phyloP scores from a whole-genome alignment of 345 rosid species.

The Conringia planisiliqua region DNA sequence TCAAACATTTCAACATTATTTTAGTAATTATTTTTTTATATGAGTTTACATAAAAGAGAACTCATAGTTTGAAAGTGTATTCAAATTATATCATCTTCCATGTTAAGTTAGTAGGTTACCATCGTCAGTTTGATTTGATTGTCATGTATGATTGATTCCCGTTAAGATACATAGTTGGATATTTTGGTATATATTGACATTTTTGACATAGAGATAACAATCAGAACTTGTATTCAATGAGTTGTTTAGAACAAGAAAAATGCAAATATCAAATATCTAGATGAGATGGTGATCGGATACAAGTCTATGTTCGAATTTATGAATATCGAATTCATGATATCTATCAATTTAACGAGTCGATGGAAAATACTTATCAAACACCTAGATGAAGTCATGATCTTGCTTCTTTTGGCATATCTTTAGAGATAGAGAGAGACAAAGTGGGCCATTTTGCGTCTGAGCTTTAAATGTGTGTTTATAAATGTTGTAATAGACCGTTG shows the following conservation, averaged over 20 bases:
- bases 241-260: background rate
- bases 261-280: background rate
- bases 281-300: background rate
- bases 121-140: background rate
- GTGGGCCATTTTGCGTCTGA: slow-evolving; percentile 13
- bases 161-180: background rate
- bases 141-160: background rate
- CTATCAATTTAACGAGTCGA: background rate
- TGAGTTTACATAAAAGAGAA: too few relatives aligned
- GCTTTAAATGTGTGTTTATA: slow-evolving; percentile 22
- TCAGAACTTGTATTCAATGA: background rate
- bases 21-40: too few relatives aligned
- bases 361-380: background rate
- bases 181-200: background rate
- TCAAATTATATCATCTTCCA: background rate
- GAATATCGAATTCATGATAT: background rate
- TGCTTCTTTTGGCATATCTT: background rate
- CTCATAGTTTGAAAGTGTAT: background rate
- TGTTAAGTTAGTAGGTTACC: background rate
- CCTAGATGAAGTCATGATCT: background rate
- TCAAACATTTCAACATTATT: too few relatives aligned
- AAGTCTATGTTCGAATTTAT: background rate
- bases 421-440: background rate
- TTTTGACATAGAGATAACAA: background rate
- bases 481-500: slow-evolving; percentile 30